phyloP scores from a whole-genome alignment of 495 filamentous ascomycete genomes.

The Stereocaulon alpinum region DNA sequence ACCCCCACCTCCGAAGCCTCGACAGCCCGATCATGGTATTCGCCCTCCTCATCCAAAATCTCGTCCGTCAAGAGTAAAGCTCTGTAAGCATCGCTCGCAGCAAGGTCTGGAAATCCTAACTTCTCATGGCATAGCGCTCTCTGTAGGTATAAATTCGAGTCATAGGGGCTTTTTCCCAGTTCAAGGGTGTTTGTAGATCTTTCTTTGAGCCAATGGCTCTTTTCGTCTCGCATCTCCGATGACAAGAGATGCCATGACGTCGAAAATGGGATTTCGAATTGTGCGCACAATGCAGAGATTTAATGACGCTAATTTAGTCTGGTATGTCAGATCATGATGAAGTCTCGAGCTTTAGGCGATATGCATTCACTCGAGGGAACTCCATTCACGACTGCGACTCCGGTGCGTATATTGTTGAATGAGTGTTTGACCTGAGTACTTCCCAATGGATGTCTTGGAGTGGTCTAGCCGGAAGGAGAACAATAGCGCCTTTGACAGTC shows the following conservation, averaged over 20 bases:
- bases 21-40: constrained; percentile 50
- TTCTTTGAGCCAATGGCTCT: constrained; percentile 14
- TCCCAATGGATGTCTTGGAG: no score
- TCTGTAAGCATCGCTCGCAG: constrained; percentile 81
- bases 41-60: constrained; percentile 34
- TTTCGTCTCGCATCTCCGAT: constrained; percentile 6
- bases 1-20: constrained; percentile 26
- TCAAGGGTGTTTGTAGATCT: constrained; percentile 7
- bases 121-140: constrained; percentile 59
- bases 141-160: constrained; percentile 63
- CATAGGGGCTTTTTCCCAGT: constrained; percentile 54
- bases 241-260: constrained; percentile 1
- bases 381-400: no score
- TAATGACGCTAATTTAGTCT: constrained; percentile 6
- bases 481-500: no score
- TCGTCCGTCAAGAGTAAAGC: constrained; percentile 79
- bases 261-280: not conserved
- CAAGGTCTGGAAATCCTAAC: constrained; percentile 81
- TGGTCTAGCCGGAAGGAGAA: no score
- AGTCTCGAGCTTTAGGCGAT: no score
- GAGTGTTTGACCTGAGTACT: no score
- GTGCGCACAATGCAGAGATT: not conserved
- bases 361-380: no score
- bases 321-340: not conserved
- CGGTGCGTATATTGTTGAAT: no score